Percentiles rank a stretch among this genome's conserved stretches.
Evolutionary conservation across 2,329 filamentous ascomycete genomes (phyloP).

Genomic region (Fonsecaea monophora): DNA sequence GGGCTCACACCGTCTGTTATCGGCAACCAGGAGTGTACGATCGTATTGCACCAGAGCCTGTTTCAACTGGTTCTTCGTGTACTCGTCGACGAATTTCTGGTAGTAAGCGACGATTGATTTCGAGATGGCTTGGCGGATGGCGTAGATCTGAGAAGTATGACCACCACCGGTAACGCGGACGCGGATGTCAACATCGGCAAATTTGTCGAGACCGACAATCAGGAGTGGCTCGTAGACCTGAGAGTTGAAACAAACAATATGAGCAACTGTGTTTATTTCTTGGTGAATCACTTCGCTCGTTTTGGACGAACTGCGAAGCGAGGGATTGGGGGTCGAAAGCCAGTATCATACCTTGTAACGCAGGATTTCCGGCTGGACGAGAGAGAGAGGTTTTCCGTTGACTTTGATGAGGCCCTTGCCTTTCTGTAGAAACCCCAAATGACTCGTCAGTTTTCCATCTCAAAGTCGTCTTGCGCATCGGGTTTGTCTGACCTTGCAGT

Average conservation of each 20-base stretch:
- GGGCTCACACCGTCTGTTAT: constrained; percentile 98
- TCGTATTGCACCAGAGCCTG: constrained; percentile 94
- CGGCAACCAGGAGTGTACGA: constrained; percentile 95
- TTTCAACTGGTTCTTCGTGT: constrained; percentile 99
- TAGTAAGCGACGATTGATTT: constrained; percentile 98
- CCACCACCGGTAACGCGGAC: constrained; percentile 96
- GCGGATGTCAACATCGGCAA: constrained; percentile 94
- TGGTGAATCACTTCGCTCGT: background rate
- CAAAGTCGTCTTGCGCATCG: background rate
- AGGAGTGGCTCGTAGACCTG: constrained; percentile 98
- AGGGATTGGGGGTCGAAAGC: constrained; percentile 11
- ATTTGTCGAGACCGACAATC: constrained; percentile 96
- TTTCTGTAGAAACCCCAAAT: constrained; percentile 56
- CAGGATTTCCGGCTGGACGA: constrained; percentile 95
- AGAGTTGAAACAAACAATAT: constrained; percentile 19
- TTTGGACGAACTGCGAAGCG: background rate
- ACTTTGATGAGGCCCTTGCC: constrained; percentile 95
- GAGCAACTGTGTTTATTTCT: constrained; percentile 21
- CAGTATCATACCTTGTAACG: constrained; percentile 81
- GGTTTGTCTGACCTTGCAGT: constrained; percentile 76
- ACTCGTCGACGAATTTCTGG: constrained; percentile 99
- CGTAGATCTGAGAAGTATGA: constrained; percentile 97
- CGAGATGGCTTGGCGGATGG: constrained; percentile 97
- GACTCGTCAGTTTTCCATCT: constrained; percentile 11
- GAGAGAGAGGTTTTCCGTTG: constrained; percentile 93